A percentile compares a stretch with the other conserved stretches of the same genome.
phyloP scores from a whole-genome alignment of 1,284 basidiomycete genomes.

The Trametes sp. region DNA sequence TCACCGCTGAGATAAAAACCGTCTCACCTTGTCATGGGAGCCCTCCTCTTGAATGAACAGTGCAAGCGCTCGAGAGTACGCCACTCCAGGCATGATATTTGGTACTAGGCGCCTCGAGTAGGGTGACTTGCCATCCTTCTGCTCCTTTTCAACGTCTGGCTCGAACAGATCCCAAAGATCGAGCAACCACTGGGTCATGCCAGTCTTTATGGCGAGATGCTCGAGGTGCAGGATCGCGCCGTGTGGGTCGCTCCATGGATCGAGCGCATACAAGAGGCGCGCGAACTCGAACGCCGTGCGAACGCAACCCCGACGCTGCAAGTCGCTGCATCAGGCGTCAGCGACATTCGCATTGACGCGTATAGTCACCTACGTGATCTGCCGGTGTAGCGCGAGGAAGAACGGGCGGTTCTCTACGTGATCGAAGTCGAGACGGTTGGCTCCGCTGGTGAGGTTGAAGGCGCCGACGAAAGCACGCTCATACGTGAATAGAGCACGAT shows the following conservation, averaged over 20 bases:
- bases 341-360: conserved; percentile 6
- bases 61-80: conserved; percentile 79
- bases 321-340: conserved; percentile 57
- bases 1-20: background rate
- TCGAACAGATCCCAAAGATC: conserved; percentile 65
- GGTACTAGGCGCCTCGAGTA: conserved; percentile 35
- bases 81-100: conserved; percentile 75
- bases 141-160: conserved; percentile 38
- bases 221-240: conserved; percentile 87
- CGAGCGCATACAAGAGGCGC: conserved; percentile 80
- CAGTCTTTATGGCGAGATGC: conserved; percentile 81
- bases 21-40: conserved; percentile 55
- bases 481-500: conserved; percentile 88
- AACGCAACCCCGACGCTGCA: conserved; percentile 87
- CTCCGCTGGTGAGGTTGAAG: conserved; percentile 83
- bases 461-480: conserved; percentile 86
- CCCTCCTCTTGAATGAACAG: conserved; percentile 65
- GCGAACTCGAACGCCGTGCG: conserved; percentile 91
- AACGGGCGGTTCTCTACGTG: conserved; percentile 87
- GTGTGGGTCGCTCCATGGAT: conserved; percentile 87
- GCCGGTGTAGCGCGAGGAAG: conserved; percentile 82
- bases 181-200: conserved; percentile 83
- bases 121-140: conserved; percentile 58
- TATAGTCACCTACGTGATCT: conserved; percentile 68
- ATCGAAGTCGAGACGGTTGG: conserved; percentile 87